Evolutionary conservation across 106 monocot genomes (phyloP), one percentile per base, ranked within the genome.

Genomic region (Apostasia shenzhenica): DNA sequence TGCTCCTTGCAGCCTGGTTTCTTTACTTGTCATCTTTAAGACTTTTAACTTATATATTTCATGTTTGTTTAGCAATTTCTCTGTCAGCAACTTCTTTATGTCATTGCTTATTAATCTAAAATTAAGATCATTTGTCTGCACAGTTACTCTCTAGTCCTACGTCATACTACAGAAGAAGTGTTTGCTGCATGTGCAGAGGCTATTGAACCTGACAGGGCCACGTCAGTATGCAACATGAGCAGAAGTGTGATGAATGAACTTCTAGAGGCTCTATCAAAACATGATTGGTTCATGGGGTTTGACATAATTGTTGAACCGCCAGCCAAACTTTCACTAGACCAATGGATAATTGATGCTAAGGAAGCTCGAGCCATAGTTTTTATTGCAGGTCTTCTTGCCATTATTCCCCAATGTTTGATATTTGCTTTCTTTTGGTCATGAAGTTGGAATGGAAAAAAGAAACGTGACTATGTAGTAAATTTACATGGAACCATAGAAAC

Each of bases 81-180:
- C 26, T 38, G 48, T 66, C 38, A 51, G 4, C 41, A 6, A 3
- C 54, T 52, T 50, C 0, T 46, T 54, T 14, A 46, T 56, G 47
- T 41, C 60, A 62, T 52, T 62, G 52, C 39, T 72, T 61, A 5
- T 62, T 45, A 52, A 59, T 71, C 12, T 41, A 71, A 71, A 48
- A 60, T 50, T 52, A 57, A 63, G 11, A 38, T 10, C 54, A 58
- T 75, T 54, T 77, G 14, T 72, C 39, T 73, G 61, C 13, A 73
- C 91, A 95, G 94, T 67, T 95, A 95, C 72, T 91, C 94, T 55
- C 77, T 91, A 51, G 94, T 95, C 6, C 80, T 95, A 51, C 91
- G 91, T 5, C 94, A 95, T 83, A 95, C 94, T 6, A 82, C 82
- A 67, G 94, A 95, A 68, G 94, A 95, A 75, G 91, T 95, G 37